Percentiles rank a stretch among this genome's conserved stretches.
These are phyloP conservation scores for Podaxis mareebaensis DNA, from an alignment of 768 basidiomycete species.

Conservation along the genomic window DNA sequence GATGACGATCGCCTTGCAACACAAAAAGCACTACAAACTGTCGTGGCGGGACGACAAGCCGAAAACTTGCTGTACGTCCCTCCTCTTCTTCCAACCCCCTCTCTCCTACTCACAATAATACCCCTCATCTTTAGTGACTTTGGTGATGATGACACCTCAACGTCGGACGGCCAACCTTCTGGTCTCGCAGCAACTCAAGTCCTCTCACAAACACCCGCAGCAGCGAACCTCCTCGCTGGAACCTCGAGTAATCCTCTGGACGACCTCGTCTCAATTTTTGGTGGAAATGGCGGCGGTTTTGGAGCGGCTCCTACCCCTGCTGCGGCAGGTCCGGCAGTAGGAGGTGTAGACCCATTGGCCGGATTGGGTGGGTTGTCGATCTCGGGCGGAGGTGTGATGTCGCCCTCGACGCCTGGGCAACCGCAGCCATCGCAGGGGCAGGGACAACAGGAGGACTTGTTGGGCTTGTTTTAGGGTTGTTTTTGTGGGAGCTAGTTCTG, in stretches of 20 bases:
- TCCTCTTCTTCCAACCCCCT: neutral
- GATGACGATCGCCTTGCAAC: constrained; percentile 72
- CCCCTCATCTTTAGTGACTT: constrained; percentile 59
- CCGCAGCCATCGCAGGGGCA: constrained; percentile 29
- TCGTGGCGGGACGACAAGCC: constrained; percentile 87
- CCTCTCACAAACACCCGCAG: constrained; percentile 69
- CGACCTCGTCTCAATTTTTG: constrained; percentile 93
- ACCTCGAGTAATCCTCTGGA: constrained; percentile 89
- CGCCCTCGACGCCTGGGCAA: constrained; percentile 27
- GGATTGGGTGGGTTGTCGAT: constrained; percentile 17
- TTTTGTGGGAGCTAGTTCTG: neutral
- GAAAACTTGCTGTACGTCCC: constrained; percentile 79
- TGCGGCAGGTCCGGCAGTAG: constrained; percentile 17
- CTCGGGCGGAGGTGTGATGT: constrained; percentile 4
- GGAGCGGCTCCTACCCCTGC: constrained; percentile 17
- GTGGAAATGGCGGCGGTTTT: constrained; percentile 14
- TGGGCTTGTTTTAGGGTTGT: constrained; percentile 49
- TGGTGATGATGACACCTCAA: constrained; percentile 59
- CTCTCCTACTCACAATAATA: neutral
- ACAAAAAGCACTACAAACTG: constrained; percentile 87
- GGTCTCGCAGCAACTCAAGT: constrained; percentile 79
- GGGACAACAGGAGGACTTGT: constrained; percentile 43
- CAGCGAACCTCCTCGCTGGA: constrained; percentile 71
- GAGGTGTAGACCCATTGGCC: constrained; percentile 24
- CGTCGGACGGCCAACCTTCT: constrained; percentile 63